phyloP scores from a whole-genome alignment of 2,329 filamentous ascomycete genomes.

The Zymoseptoria pseudotritici region DNA sequence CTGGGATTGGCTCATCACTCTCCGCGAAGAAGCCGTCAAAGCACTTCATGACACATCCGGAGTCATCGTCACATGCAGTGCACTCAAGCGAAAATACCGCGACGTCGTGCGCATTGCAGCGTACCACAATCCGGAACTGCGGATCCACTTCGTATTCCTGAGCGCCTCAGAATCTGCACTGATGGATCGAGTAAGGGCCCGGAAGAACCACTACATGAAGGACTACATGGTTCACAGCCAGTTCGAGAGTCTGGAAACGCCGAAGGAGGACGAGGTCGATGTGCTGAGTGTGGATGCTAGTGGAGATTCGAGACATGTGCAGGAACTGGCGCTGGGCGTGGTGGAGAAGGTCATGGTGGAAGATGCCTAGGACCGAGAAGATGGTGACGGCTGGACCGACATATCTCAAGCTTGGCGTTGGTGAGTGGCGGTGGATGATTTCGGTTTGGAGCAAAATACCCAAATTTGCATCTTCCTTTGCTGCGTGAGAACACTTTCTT shows the following conservation, averaged over 20 bases:
- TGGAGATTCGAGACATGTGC: conserved; percentile 34
- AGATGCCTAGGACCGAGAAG: conserved; percentile 2
- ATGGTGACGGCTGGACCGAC: background rate
- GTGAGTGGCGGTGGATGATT: background rate
- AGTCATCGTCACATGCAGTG: conserved; percentile 94
- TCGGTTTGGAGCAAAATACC: background rate
- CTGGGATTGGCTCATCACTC: conserved; percentile 80
- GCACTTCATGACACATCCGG: conserved; percentile 36
- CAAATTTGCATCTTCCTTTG: background rate
- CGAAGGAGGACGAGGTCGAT: conserved; percentile 49
- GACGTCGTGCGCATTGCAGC: conserved; percentile 54
- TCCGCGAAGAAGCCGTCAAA: conserved; percentile 39
- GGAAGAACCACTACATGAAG: conserved; percentile 91
- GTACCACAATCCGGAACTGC: conserved; percentile 38
- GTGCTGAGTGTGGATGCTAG: conserved; percentile 41
- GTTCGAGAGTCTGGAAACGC: conserved; percentile 78
- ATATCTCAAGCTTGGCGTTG: background rate
- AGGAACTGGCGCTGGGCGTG: conserved; percentile 31
- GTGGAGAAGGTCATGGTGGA: conserved; percentile 32
- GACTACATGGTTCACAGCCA: conserved; percentile 92
- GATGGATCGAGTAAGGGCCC: conserved; percentile 63
- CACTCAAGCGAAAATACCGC: conserved; percentile 93
- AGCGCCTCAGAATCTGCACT: conserved; percentile 69
- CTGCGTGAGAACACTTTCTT: background rate
- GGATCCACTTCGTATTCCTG: conserved; percentile 86